Conservation (phyloP, 345 rosid species). For the Populus deltoides region DNA sequence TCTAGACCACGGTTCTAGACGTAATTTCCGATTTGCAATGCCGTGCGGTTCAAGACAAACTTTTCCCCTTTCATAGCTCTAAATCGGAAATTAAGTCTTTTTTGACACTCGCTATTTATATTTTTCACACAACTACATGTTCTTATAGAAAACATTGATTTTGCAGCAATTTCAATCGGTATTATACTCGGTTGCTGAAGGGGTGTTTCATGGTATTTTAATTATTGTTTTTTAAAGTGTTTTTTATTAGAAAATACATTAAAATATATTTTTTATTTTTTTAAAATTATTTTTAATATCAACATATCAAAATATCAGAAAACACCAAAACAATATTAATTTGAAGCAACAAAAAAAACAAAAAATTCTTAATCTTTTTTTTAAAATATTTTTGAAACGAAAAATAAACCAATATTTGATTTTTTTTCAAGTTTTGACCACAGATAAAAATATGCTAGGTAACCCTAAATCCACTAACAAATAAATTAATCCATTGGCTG, state of each 20-base stretch:
- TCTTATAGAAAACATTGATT: background rate
- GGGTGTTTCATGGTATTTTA: no score
- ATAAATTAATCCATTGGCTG: background rate
- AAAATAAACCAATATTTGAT: fast-evolving
- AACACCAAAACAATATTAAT: no score
- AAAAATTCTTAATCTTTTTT: no score
- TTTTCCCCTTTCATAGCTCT: background rate
- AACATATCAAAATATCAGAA: no score
- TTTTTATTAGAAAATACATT: no score
- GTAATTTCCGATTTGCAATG: slow-evolving; percentile 5
- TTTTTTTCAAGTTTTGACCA: background rate
- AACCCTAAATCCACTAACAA: background rate
- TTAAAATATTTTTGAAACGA: no score
- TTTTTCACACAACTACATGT: background rate
- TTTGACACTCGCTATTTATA: background rate
- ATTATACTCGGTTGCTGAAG: background rate
- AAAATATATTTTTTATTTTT: no score
- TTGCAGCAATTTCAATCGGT: background rate
- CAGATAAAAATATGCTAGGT: background rate
- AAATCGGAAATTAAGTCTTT: background rate
- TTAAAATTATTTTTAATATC: no score
- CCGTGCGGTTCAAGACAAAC: slow-evolving; percentile 20
- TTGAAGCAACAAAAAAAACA: no score
- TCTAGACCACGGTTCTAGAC: background rate
- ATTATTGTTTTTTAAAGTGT: no score